Base-by-base conservation (phyloP, 257 asterid species). In the Lycium ferocissimum region DNA sequence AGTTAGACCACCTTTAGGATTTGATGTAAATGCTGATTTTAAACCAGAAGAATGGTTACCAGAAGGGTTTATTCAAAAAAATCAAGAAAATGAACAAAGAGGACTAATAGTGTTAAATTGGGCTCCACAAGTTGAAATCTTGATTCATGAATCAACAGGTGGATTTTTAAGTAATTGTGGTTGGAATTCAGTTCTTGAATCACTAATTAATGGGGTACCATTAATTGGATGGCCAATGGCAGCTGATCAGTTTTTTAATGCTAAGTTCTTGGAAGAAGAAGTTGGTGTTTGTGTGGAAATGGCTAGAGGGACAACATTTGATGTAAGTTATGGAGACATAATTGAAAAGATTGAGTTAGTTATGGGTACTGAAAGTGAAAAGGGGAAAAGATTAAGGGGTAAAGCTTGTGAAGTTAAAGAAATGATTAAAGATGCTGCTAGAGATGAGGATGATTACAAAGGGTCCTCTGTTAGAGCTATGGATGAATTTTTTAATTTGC, bases 181-280 rank as follows among this genome's bases (percentile, higher is more conserved):
- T 4, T 92, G 96, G 96, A 93, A 93, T 65, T 94, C 96, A 11
- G 89, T 90, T 37, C 89, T 92, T 76, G 96, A 93, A 82, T 85
- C 96, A 9, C 90, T 93, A 0, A 67, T 57, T 15, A 85, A 87
- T 40, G 94, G 94, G 2, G 91, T 93, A 53, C 91, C 94, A 3
- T 11, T 92, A 3, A 87, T 93, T 22, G 88, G 92, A 13, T 93
- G 97, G 96, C 93, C 94, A 7, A 91, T 92, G 86, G 92, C 89
- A 4, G 94, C 95, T 2, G 95, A 93, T 79, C 96, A 92, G 7
- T 89, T 87, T 9, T 91, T 85, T 86, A 93, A 91, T 84, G 94
- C 94, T 0, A 90, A 91, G 87, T 73, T 88, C 17, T 69, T 93
- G 85, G 94, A 76, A 15, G 94, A 92, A 84, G 89, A 87, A 84